Percentiles rank a stretch among this genome's conserved stretches.
Evolutionary conservation across 2,329 filamentous ascomycete genomes (phyloP).

Genomic region (Talaromyces rugulosus): DNA sequence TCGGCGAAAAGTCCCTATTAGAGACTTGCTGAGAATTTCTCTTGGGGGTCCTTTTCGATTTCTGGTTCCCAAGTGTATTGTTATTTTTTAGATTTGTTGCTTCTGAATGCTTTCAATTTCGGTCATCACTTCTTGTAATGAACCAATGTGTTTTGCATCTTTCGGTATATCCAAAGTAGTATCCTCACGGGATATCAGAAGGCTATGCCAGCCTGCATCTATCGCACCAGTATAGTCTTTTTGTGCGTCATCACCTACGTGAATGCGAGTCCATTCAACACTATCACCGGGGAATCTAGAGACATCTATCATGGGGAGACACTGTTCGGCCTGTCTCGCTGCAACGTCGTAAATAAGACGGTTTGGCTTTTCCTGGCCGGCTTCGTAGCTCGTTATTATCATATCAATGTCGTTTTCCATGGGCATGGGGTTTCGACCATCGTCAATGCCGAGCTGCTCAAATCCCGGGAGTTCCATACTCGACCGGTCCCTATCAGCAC

Average conservation of each 20-base stretch:
- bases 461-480: slow-evolving; percentile 25
- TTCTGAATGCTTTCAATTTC: slow-evolving; percentile 1
- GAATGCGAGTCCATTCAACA: slow-evolving; percentile 28
- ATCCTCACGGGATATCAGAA: slow-evolving; percentile 26
- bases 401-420: slow-evolving; percentile 36
- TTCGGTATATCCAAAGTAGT: background rate
- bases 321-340: slow-evolving; percentile 23
- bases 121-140: slow-evolving; percentile 11
- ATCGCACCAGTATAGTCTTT: slow-evolving; percentile 39
- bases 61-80: background rate
- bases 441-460: slow-evolving; percentile 13
- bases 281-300: background rate
- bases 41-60: background rate
- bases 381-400: slow-evolving; percentile 45
- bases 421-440: background rate
- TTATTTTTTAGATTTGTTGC: background rate
- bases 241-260: slow-evolving; percentile 42
- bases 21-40: background rate
- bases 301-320: slow-evolving; percentile 7
- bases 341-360: slow-evolving; percentile 38
- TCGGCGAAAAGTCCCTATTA: slow-evolving; percentile 1
- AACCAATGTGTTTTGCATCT: slow-evolving; percentile 5
- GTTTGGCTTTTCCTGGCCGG: slow-evolving; percentile 41
- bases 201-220: slow-evolving; percentile 36
- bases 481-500: slow-evolving; percentile 26